phyloP scores from a whole-genome alignment of 2,329 filamentous ascomycete species.

The Botrytis elliptica region DNA sequence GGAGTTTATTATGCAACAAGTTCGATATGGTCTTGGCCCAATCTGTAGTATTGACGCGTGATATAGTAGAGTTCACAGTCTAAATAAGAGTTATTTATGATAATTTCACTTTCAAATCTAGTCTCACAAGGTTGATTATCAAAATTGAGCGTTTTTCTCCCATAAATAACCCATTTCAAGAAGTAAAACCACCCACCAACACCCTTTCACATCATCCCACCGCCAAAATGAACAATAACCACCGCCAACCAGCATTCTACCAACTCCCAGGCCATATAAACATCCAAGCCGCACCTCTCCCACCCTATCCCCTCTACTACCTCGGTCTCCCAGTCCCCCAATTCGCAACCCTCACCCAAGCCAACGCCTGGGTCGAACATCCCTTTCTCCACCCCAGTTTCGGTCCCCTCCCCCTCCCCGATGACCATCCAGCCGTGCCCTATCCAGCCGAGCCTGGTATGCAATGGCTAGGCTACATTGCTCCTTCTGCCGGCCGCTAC shows the following conservation, averaged over 20 bases:
- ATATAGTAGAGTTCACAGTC: too few relatives aligned
- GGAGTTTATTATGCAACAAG: fast-evolving
- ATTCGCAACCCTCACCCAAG: background rate
- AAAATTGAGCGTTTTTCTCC: background rate
- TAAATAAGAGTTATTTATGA: background rate
- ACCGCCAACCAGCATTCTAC: background rate
- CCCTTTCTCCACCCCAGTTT: background rate
- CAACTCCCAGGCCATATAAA: background rate
- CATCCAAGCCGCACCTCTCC: background rate
- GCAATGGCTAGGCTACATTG: background rate
- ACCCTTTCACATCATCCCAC: fast-evolving
- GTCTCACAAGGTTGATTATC: background rate
- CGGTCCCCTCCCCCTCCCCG: background rate
- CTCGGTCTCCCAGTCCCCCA: too few relatives aligned
- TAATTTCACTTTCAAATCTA: background rate
- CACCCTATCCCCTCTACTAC: background rate
- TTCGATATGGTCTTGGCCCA: background rate
- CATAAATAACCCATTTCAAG: too few relatives aligned
- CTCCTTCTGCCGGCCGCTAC: background rate
- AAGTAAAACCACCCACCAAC: fast-evolving
- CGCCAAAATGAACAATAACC: background rate
- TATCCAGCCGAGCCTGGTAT: background rate
- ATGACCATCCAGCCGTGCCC: background rate
- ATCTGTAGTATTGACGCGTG: background rate
- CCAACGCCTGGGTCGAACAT: background rate